Percentiles rank a stretch among this genome's conserved stretches.
phyloP scores from a whole-genome alignment of 495 filamentous ascomycete species.

The Glonium stellatum region DNA sequence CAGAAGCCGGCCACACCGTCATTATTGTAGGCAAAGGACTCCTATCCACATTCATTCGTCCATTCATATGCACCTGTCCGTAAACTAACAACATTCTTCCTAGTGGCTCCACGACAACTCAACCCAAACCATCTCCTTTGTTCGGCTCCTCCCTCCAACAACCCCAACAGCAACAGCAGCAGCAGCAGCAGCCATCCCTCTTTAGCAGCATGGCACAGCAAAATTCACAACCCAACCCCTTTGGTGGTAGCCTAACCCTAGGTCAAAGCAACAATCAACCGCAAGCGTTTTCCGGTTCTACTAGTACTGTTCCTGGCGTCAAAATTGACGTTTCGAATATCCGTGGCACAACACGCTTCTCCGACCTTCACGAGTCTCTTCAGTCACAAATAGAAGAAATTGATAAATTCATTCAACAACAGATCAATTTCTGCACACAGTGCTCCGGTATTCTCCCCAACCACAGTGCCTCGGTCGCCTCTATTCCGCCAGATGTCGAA shows the following conservation, averaged over 20 bases:
- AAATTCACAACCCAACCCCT: conserved; percentile 17
- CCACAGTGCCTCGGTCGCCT: conserved; percentile 56
- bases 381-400: conserved; percentile 66
- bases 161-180: conserved; percentile 19
- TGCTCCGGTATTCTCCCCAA: conserved; percentile 56
- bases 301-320: conserved; percentile 57
- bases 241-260: conserved; percentile 6
- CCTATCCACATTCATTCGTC: conserved; percentile 2
- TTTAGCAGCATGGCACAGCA: conserved; percentile 26
- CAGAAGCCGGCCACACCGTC: conserved; percentile 19
- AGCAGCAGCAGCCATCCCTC: conserved; percentile 21
- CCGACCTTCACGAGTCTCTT: conserved; percentile 77
- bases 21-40: conserved; percentile 26
- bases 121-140: conserved; percentile 19
- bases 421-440: conserved; percentile 54
- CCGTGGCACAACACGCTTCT: conserved; percentile 79
- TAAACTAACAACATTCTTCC: conserved; percentile 15
- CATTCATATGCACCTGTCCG: conserved; percentile 5
- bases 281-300: background rate
- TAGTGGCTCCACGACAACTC: conserved; percentile 24
- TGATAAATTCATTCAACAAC: conserved; percentile 64
- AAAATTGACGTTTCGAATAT: conserved; percentile 67
- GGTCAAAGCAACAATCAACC: conserved; percentile 22
- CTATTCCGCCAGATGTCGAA: conserved; percentile 65
- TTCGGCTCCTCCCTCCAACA: conserved; percentile 27